Evolutionary conservation across 2,329 filamentous ascomycete genomes (phyloP).

Genomic region (Ceratocystis eucalypticola): DNA sequence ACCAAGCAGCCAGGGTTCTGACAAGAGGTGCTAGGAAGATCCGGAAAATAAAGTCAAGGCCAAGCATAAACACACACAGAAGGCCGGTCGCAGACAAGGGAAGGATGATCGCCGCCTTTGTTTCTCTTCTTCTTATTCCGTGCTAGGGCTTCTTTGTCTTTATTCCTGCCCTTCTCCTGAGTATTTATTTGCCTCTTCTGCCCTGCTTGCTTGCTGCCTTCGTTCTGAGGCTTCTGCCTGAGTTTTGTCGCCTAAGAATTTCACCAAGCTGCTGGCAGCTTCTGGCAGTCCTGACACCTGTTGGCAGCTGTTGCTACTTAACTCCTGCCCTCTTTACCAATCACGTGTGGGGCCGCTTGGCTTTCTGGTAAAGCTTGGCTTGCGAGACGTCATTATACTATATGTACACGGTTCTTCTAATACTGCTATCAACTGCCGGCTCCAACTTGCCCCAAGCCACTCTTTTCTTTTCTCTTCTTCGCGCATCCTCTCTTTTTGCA

Average conservation of each 20-base stretch:
- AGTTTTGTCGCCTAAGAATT: not conserved
- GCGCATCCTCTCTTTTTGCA: not conserved
- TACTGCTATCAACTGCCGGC: not conserved
- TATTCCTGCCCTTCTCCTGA: too few species aligned
- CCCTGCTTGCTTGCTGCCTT: too few species aligned
- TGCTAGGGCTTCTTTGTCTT: too few species aligned
- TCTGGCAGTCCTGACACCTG: not conserved
- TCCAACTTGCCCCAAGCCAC: not conserved
- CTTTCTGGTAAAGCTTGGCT: not conserved
- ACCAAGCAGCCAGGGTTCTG: too few species aligned
- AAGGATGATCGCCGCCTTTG: too few species aligned
- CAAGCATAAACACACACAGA: too few species aligned
- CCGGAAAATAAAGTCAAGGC: too few species aligned
- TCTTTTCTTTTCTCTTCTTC: not conserved
- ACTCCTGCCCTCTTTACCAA: not conserved
- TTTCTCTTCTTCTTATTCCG: too few species aligned
- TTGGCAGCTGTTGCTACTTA: not conserved
- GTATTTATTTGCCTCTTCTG: too few species aligned
- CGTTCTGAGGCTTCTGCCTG: too few species aligned
- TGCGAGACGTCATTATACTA: conserved; percentile 8
- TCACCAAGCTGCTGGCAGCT: not conserved
- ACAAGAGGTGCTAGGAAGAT: too few species aligned
- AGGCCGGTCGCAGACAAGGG: too few species aligned
- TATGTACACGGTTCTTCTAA: not conserved
- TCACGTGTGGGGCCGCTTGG: conserved; percentile 10